Base-by-base conservation (phyloP, 179 eudicot species). In the Heliamphora ciliata region DNA sequence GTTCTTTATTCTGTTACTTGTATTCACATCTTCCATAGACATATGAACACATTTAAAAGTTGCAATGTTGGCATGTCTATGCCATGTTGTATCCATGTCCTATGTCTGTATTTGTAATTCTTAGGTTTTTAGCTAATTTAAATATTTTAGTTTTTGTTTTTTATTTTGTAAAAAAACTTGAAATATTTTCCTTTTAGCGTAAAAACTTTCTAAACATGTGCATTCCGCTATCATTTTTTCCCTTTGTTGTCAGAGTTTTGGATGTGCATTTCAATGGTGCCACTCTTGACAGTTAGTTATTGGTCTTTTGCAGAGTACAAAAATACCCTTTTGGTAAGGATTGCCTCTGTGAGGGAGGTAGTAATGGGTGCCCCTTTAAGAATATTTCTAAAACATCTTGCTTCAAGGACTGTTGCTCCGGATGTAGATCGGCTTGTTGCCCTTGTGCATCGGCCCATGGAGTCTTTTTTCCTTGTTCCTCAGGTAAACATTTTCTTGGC, bases 311-410 rank as follows among this genome's bases (percentile, higher is more conserved):
- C 90, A 95, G 98, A 91, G 75, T 82, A 83, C 74, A 90, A 84
- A 78, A 90, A 88, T 50, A 87, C 85, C 79, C 90, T 92, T 80
- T 66, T 94, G 90, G 82, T 86, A 73, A 95, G 92, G 91, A 86
- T 95, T 82, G 98, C 98, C 65, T 94, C 97, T 71, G 90, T 95
- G 63, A 91, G 98, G 85, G 98, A 94, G 87, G 90, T 95, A 64
- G 98, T 95, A 51, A 84, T 92, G 87, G 98, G 98, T 83, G 98
- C 98, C 66, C 98, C 98, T 40, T 81, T 95, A 82, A 88, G 93
- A 87, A 90, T 90, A 82, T 80, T 93, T 80, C 83, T 95, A 40
- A 94, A 91, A 84, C 90, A 86, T 83, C 98, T 95, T 79, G 89
- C 90, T 82, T 88, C 92, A 64, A 92, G 93, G 87, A 88, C 92